These are phyloP conservation scores for Boechera divaricarpa DNA, from an alignment of 345 rosid genomes.

Conservation along the genomic window DNA sequence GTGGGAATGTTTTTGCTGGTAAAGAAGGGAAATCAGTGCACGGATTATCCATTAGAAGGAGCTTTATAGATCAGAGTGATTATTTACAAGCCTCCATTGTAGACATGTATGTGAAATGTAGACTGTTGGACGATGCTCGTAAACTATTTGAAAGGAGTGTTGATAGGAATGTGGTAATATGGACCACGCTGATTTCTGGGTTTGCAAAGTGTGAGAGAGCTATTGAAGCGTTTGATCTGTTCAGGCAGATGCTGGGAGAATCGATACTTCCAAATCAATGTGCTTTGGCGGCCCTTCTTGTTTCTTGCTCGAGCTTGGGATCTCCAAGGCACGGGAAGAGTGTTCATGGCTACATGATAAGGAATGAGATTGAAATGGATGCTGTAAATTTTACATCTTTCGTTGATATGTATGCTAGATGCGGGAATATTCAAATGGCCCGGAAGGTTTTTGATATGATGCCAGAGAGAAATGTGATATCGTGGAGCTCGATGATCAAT, in stretches of 20 bases:
- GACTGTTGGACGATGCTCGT: conserved; percentile 45
- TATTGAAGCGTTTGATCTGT: conserved; percentile 53
- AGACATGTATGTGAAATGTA: conserved; percentile 62
- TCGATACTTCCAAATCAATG: conserved; percentile 54
- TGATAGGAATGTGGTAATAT: conserved; percentile 57
- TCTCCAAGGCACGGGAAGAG: conserved; percentile 55
- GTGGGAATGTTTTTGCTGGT: conserved; percentile 51
- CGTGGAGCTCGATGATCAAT: conserved; percentile 66
- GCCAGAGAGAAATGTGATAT: conserved; percentile 55
- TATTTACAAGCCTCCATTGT: conserved; percentile 52
- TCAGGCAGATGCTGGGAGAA: conserved; percentile 56
- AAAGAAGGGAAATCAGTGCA: conserved; percentile 58
- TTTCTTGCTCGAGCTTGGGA: conserved; percentile 60
- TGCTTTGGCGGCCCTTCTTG: conserved; percentile 52
- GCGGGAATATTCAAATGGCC: conserved; percentile 51
- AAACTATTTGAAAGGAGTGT: conserved; percentile 49
- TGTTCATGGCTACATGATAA: conserved; percentile 56
- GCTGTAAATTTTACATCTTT: conserved; percentile 50
- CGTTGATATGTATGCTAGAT: conserved; percentile 63
- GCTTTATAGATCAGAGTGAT: conserved; percentile 41
- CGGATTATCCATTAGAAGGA: conserved; percentile 47
- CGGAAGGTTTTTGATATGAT: conserved; percentile 46
- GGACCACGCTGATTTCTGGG: conserved; percentile 64
- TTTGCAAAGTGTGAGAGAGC: conserved; percentile 54
- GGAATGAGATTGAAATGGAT: conserved; percentile 53